phyloP scores from a whole-genome alignment of 1,284 basidiomycete genomes.

The Cutaneotrichosporon sp. region DNA sequence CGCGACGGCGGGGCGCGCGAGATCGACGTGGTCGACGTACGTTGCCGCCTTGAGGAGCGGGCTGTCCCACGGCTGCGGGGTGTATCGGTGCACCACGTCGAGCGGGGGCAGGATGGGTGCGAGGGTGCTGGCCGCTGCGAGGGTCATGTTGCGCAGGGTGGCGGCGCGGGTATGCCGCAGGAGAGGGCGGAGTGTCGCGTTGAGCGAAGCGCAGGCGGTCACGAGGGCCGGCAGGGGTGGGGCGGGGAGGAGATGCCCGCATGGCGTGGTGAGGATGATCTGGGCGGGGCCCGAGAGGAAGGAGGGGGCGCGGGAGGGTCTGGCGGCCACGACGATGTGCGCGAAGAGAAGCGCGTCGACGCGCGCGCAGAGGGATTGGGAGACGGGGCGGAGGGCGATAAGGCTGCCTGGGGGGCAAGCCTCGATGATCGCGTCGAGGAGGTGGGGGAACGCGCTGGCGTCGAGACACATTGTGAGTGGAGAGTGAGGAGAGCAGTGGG shows the following conservation, averaged over 20 bases:
- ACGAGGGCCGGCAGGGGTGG: not conserved
- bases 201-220: not conserved
- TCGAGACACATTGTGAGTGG: not conserved
- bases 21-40: slow-evolving; percentile 1
- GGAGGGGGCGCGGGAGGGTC: not conserved
- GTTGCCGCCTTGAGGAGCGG: not conserved
- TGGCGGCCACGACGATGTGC: not conserved
- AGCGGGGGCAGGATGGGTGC: not conserved
- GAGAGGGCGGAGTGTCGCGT: not conserved
- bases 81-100: not conserved
- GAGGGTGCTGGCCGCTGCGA: not conserved
- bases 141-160: not conserved
- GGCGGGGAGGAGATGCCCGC: not conserved
- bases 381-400: not conserved
- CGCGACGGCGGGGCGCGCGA: not conserved
- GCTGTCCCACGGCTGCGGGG: not conserved
- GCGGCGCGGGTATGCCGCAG: not conserved
- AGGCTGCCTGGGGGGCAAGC: not conserved
- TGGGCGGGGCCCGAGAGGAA: not conserved
- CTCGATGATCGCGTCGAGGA: slow-evolving; percentile 4
- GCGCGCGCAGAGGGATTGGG: not conserved
- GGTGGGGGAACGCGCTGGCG: not conserved
- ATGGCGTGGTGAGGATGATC: not conserved
- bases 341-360: not conserved
- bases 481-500: not conserved